Evolutionary conservation across 2,329 filamentous ascomycete genomes (phyloP).

Genomic region (Fusarium sp.): DNA sequence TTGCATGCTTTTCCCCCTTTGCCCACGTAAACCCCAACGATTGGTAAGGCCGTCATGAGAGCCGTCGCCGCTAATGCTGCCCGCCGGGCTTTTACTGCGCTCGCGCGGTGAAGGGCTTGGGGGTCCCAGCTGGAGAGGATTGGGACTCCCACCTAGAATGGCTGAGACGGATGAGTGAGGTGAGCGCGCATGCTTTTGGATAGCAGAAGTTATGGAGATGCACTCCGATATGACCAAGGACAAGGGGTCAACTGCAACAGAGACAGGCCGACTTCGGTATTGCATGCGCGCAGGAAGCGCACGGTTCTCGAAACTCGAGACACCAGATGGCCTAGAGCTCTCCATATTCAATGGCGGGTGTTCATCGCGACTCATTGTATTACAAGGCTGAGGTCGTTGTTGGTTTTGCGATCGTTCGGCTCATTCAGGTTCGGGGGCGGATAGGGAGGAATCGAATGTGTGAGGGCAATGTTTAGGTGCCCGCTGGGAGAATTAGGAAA

Average conservation of each 20-base stretch:
- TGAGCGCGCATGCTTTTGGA: conserved; percentile 97
- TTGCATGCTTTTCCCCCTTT: conserved; percentile 96
- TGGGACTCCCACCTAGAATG: conserved; percentile 84
- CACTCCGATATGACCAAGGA: conserved; percentile 98
- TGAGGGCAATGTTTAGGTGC: conserved; percentile 11
- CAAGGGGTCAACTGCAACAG: conserved; percentile 89
- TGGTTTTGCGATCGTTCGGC: conserved; percentile 26
- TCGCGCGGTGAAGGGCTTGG: conserved; percentile 57
- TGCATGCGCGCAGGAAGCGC: conserved; percentile 62
- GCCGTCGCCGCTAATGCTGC: conserved; percentile 54
- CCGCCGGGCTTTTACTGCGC: conserved; percentile 56
- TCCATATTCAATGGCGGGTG: conserved; percentile 44
- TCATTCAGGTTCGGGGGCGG: conserved; percentile 13
- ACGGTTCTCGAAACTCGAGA: conserved; percentile 38
- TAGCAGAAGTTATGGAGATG: conserved; percentile 96
- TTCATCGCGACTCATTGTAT: conserved; percentile 52
- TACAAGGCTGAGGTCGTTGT: conserved; percentile 28
- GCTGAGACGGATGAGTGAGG: conserved; percentile 96
- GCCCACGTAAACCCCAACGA: conserved; percentile 92
- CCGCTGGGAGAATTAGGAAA: not conserved
- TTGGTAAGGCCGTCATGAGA: conserved; percentile 74
- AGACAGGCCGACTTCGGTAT: conserved; percentile 71
- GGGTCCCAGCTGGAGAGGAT: conserved; percentile 65
- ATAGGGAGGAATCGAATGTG: conserved; percentile 4
- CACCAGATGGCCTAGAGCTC: conserved; percentile 36